Evolutionary conservation across 257 asterid species (phyloP), one percentile per base, ranked within the genome.

Genomic region (Leonotis leonurus): DNA sequence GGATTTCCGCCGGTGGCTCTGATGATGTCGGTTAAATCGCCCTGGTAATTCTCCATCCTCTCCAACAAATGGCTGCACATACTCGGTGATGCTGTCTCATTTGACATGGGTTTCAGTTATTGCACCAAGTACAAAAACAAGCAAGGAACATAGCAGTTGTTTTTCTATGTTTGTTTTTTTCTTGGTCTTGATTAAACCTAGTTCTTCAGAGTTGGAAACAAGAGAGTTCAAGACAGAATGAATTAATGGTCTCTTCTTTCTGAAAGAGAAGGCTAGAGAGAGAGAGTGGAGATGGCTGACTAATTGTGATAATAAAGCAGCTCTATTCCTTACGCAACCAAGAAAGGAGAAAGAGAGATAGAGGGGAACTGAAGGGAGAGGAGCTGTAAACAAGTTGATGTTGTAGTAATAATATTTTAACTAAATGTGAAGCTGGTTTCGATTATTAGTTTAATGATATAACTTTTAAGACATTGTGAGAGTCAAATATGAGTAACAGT

Each of bases 11-110:
- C 76, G 69, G 62, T 70, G 56, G 86, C 83, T 56, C 94, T 72
- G 49, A 91, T 11, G 56, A 91, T 83, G 72, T 91, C 98, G 22
- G 87, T 78, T 74, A 91, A 76, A 66, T 91, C 97, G n/a, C 98
- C 98, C 46, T 77, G 86, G 45, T 66, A 81, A 13, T 76, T 75
- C 20, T 83, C 91, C 96, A 85, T 90, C 22, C 37, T 65, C 50
- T 78, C 70, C 64, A 60, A 12, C 48, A 80, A 77, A 37, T 69
- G 56, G 29, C 81, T 81, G 65, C 92, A 78, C 88, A 80, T 75
- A 56, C 37, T 60, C 46, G 56, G n/a, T n/a, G n/a, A n/a, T n/a
- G 60, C 8, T n/a, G 41, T 63, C 27, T 64, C 71, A 65, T 70
- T 67, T 59, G 69, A 40, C 63, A 45, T 20, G 14, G 43, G 26